Percentiles rank a stretch among this genome's conserved stretches.
phyloP scores from a whole-genome alignment of 352 stramenopile genomes.

The Phytophthora chlamydospora region DNA sequence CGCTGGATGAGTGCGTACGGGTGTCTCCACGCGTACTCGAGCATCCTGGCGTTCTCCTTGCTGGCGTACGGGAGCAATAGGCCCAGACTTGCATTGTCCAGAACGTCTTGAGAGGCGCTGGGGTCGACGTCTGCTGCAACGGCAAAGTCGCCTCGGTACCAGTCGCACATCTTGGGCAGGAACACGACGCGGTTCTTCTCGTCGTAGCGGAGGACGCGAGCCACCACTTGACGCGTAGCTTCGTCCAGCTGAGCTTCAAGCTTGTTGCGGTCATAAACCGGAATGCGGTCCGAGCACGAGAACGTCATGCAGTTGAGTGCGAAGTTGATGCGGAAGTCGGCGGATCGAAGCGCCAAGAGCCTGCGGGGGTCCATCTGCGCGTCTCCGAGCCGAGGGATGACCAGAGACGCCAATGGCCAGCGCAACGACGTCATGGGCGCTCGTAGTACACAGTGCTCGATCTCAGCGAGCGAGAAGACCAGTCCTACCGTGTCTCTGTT shows the following conservation, averaged over 20 bases:
- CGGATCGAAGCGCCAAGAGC: slow-evolving; percentile 28
- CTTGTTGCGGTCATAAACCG: slow-evolving; percentile 46
- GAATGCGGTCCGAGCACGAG: slow-evolving; percentile 43
- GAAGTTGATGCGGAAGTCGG: slow-evolving; percentile 65
- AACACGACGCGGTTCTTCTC: slow-evolving; percentile 49
- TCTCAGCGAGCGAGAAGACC: slow-evolving; percentile 56
- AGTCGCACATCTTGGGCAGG: slow-evolving; percentile 64
- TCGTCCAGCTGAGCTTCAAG: slow-evolving; percentile 60
- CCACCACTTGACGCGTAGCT: slow-evolving; percentile 38
- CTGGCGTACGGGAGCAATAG: slow-evolving; percentile 41
- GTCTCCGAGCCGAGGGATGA: slow-evolving; percentile 48
- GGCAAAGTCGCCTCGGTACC: slow-evolving; percentile 58
- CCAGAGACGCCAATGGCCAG: slow-evolving; percentile 46
- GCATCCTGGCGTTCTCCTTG: slow-evolving; percentile 37
- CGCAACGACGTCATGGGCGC: slow-evolving; percentile 46
- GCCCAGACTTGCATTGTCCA: slow-evolving; percentile 32
- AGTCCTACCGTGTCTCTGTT: slow-evolving; percentile 15
- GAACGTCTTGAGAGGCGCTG: slow-evolving; percentile 1
- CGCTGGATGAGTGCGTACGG: slow-evolving; percentile 40
- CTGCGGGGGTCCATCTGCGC: slow-evolving; percentile 31
- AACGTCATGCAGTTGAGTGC: slow-evolving; percentile 67
- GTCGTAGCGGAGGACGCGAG: slow-evolving; percentile 49
- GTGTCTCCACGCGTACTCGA: slow-evolving; percentile 47
- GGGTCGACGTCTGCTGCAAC: slow-evolving; percentile 5
- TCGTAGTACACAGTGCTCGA: slow-evolving; percentile 61